These are phyloP conservation scores for Echinochloa phyllopogon DNA, from an alignment of 176 grass and related monocot genomes.

Conservation along the genomic window DNA sequence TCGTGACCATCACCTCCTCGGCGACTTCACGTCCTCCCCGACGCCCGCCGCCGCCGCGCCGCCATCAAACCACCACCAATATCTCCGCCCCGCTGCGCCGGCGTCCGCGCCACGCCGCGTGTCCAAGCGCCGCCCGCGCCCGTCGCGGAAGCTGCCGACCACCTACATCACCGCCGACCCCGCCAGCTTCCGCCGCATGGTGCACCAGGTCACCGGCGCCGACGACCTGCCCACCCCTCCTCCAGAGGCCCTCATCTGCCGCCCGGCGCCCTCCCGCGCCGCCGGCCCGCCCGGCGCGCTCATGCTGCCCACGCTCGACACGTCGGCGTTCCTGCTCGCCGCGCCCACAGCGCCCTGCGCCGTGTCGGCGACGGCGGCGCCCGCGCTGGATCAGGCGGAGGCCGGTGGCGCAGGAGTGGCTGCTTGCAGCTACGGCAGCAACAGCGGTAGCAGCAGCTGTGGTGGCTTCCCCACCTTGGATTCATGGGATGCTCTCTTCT, in stretches of 20 bases:
- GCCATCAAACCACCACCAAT: background rate
- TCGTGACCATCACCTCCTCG: background rate
- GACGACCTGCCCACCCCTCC: background rate
- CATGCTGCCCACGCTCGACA: slow-evolving; percentile 53
- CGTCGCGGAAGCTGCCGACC: slow-evolving; percentile 43
- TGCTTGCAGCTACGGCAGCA: background rate
- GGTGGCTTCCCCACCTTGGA: slow-evolving; percentile 52
- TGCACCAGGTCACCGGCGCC: slow-evolving; percentile 55
- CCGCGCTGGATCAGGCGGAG: background rate
- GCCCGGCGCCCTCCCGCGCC: background rate
- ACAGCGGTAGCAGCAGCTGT: background rate
- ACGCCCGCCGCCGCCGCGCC: background rate
- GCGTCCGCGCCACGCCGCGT: no score
- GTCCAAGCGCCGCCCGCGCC: slow-evolving; percentile 46
- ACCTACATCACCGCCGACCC: slow-evolving; percentile 56
- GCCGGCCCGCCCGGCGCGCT: background rate
- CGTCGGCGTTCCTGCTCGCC: slow-evolving; percentile 42
- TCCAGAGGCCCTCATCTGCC: background rate
- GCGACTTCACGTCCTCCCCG: background rate
- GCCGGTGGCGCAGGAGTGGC: background rate
- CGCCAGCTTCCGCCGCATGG: slow-evolving; percentile 55
- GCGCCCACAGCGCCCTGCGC: background rate
- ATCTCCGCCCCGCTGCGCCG: background rate
- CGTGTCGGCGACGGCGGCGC: background rate
- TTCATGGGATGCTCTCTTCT: slow-evolving; percentile 45